A percentile compares a stretch with the other conserved stretches of the same genome.
Evolutionary conservation across 1,284 basidiomycete species (phyloP).

Genomic region (Anthracocystis panici-leucophaei): DNA sequence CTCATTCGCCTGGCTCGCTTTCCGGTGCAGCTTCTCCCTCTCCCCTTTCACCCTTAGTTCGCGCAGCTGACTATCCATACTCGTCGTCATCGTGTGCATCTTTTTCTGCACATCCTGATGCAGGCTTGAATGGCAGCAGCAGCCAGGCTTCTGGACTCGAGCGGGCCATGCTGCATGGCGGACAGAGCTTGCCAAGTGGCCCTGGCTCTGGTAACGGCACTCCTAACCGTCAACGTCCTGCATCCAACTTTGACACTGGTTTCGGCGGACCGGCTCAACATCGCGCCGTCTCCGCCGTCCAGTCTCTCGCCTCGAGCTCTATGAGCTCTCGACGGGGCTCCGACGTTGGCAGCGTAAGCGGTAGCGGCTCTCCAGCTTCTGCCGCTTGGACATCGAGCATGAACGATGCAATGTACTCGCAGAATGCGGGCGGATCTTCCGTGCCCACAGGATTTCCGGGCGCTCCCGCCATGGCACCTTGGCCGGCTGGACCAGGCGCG

Average conservation of each 20-base stretch:
- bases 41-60: conserved; percentile 13
- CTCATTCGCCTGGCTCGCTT: conserved; percentile 12
- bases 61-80: conserved; percentile 13
- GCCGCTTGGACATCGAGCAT: conserved; percentile 9
- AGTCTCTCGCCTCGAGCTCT: conserved; percentile 21
- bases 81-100: conserved; percentile 18
- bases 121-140: conserved; percentile 5
- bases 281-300: conserved; percentile 33
- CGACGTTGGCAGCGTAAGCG: conserved; percentile 21
- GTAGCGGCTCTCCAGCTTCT: conserved; percentile 6
- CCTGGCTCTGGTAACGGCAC: conserved; percentile 18
- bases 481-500: conserved; percentile 39
- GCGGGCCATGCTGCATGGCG: conserved; percentile 33
- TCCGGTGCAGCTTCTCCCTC: conserved; percentile 31
- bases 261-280: conserved; percentile 21
- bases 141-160: conserved; percentile 24
- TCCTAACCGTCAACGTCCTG: conserved; percentile 21
- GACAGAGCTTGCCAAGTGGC: conserved; percentile 4
- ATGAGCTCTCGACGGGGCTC: conserved; percentile 35
- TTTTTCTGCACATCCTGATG: conserved; percentile 24
- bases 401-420: conserved; percentile 26
- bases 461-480: conserved; percentile 47
- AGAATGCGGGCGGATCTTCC: conserved; percentile 37
- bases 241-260: conserved; percentile 12
- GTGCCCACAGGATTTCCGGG: conserved; percentile 54